Conservation (phyloP, 2,329 filamentous ascomycete genomes). For the Lecanicillium sp. region DNA sequence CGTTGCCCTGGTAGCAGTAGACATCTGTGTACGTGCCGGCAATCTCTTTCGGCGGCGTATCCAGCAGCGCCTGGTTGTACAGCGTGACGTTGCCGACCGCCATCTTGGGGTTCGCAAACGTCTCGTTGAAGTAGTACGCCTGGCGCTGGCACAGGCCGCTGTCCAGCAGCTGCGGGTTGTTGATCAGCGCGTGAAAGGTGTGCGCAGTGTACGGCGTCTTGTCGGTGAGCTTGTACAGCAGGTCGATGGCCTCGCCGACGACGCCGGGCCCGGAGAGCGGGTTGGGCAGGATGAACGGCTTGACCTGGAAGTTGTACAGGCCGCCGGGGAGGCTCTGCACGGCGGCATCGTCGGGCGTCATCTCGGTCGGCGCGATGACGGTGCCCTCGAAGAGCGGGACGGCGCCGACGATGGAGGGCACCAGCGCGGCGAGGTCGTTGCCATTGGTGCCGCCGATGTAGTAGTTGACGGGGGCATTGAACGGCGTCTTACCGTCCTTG, state of each 20-base stretch:
- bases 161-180: conserved; percentile 1
- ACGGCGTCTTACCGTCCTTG: conserved; percentile 4
- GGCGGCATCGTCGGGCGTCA: neutral
- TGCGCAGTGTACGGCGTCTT: neutral
- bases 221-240: neutral
- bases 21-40: neutral
- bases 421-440: neutral
- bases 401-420: neutral
- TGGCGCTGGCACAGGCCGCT: neutral
- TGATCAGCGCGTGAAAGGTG: conserved; percentile 3
- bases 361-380: neutral
- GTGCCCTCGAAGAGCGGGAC: conserved; percentile 2
- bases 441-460: conserved; percentile 3
- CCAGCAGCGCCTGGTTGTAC: neutral
- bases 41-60: conserved; percentile 1
- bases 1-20: conserved; percentile 3
- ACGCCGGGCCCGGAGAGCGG: conserved; percentile 1
- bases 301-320: neutral
- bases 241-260: neutral
- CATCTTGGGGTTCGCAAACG: conserved; percentile 3
- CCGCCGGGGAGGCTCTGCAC: neutral
- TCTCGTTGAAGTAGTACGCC: conserved; percentile 1
- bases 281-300: conserved; percentile 1
- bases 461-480: neutral
- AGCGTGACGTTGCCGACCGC: neutral